Conservation (phyloP, 1,284 basidiomycete genomes). For the Cryptococcus floricola region DNA sequence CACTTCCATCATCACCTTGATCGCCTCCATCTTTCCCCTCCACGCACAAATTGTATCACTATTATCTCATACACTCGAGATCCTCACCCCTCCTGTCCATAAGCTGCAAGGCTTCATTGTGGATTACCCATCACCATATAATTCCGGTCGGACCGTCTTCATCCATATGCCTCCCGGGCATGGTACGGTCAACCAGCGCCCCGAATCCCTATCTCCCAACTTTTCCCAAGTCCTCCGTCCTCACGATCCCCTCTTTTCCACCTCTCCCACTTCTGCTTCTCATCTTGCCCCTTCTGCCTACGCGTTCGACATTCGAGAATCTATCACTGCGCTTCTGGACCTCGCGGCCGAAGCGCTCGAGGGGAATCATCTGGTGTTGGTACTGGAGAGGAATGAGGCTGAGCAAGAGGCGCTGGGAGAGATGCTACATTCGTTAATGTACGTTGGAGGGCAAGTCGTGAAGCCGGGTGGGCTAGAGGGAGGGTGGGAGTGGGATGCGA, state of each 20-base stretch:
- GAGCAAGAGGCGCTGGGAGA: slow-evolving; percentile 39
- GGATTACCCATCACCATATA: slow-evolving; percentile 22
- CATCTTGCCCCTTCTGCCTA: neutral
- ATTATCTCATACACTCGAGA: slow-evolving; percentile 36
- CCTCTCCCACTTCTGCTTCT: slow-evolving; percentile 2
- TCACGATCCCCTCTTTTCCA: slow-evolving; percentile 30
- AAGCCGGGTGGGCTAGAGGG: slow-evolving; percentile 35
- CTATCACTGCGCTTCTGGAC: slow-evolving; percentile 45
- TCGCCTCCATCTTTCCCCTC: slow-evolving; percentile 41
- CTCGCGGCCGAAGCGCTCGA: slow-evolving; percentile 43
- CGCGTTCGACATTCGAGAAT: slow-evolving; percentile 44
- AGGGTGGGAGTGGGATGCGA: slow-evolving; percentile 45
- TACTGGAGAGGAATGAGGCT: slow-evolving; percentile 41
- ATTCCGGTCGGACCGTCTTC: slow-evolving; percentile 34
- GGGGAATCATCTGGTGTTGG: slow-evolving; percentile 38
- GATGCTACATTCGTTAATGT: slow-evolving; percentile 47
- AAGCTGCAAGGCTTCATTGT: slow-evolving; percentile 40
- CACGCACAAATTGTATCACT: slow-evolving; percentile 29
- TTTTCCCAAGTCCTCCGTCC: slow-evolving; percentile 44
- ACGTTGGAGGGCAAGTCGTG: slow-evolving; percentile 44
- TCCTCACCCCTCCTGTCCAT: slow-evolving; percentile 42
- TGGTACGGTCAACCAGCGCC: slow-evolving; percentile 13
- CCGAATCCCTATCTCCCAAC: slow-evolving; percentile 35
- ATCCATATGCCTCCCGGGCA: slow-evolving; percentile 37
- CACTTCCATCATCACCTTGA: slow-evolving; percentile 31